phyloP scores from a whole-genome alignment of 2,329 filamentous ascomycete species.

The Fusarium clavum region DNA sequence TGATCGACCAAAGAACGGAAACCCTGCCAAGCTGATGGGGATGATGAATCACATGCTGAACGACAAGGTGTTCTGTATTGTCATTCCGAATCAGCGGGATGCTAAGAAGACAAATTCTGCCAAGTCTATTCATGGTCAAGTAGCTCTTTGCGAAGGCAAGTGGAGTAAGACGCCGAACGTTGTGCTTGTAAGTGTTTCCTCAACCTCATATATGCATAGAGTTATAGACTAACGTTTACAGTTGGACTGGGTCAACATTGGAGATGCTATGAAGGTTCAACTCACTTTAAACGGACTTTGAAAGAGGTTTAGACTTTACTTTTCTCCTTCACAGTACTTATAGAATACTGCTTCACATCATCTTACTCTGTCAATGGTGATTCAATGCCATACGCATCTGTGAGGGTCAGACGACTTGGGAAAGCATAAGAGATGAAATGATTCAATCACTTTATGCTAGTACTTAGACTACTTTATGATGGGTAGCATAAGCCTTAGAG shows the following conservation, averaged over 20 bases:
- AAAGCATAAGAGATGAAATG: no score
- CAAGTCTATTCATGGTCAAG: constrained; percentile 44
- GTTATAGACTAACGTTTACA: constrained; percentile 35
- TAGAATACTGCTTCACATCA: background rate
- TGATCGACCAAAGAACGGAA: constrained; percentile 64
- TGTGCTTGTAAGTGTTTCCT: constrained; percentile 44
- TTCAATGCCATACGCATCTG: background rate
- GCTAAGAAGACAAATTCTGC: constrained; percentile 53
- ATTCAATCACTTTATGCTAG: no score
- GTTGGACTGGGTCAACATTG: constrained; percentile 58
- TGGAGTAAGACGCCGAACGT: constrained; percentile 45
- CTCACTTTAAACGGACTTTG: constrained; percentile 53
- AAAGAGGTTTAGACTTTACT: background rate
- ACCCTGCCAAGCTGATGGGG: constrained; percentile 44
- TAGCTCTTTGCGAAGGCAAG: constrained; percentile 40
- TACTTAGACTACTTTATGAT: no score
- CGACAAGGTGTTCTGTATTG: constrained; percentile 43
- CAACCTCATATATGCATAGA: background rate
- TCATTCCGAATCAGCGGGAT: constrained; percentile 49
- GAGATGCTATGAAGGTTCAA: constrained; percentile 55
- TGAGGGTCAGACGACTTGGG: no score
- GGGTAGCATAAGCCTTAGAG: no score
- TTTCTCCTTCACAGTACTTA: background rate
- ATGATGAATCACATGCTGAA: constrained; percentile 49
- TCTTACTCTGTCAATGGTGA: background rate